phyloP scores from a whole-genome alignment of 257 asterid genomes.

The Plantago major region DNA sequence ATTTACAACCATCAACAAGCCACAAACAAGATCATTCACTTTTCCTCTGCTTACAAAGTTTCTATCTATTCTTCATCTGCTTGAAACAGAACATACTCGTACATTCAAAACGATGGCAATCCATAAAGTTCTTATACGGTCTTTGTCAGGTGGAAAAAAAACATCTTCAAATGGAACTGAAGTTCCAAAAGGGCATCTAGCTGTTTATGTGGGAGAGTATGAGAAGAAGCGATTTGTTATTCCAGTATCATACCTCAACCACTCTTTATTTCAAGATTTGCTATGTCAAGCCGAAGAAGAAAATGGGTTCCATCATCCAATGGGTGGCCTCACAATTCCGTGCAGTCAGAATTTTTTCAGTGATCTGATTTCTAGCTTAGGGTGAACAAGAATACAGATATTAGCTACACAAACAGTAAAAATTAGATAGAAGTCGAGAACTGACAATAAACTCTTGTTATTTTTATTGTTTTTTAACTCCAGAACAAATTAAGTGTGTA shows the following conservation, averaged over 20 bases:
- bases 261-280: constrained; percentile 41
- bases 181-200: constrained; percentile 59
- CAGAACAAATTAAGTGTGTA: too few species aligned
- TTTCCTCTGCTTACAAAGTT: background rate
- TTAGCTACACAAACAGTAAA: constrained; percentile 5
- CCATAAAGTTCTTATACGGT: constrained; percentile 33
- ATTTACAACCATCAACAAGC: constrained; percentile 8
- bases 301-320: constrained; percentile 47
- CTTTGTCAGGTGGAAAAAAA: constrained; percentile 21
- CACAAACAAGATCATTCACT: background rate
- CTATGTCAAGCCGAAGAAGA: constrained; percentile 38
- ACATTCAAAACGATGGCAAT: constrained; percentile 31
- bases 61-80: too few species aligned
- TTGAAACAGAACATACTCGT: background rate
- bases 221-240: constrained; percentile 39
- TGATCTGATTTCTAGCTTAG: constrained; percentile 26
- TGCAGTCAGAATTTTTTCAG: constrained; percentile 32
- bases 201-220: constrained; percentile 50
- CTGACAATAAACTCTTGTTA: too few species aligned
- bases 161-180: constrained; percentile 12
- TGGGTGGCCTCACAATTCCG: constrained; percentile 57
- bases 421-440: too few species aligned
- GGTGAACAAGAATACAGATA: constrained; percentile 12
- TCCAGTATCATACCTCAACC: constrained; percentile 40
- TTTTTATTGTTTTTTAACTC: too few species aligned